Conservation (phyloP, 805 yeast species). For the Martiniozyma abietophila region DNA sequence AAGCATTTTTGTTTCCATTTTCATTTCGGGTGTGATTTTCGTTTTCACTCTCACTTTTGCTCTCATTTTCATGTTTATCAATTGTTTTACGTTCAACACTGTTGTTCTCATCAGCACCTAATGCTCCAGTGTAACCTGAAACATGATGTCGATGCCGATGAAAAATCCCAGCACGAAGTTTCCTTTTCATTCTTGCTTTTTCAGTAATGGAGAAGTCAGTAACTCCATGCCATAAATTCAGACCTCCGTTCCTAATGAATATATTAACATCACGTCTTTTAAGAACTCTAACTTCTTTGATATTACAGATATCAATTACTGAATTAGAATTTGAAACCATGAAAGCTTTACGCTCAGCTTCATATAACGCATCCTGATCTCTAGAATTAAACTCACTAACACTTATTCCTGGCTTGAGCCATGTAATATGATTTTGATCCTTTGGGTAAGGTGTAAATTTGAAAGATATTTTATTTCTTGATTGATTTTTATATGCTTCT, state of each 20-base stretch:
- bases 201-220: constrained; percentile 2
- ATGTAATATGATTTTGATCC: constrained; percentile 44
- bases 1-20: too few relatives aligned
- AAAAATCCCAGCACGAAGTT: neutral
- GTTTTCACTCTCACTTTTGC: too few relatives aligned
- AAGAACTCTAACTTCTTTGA: constrained; percentile 33
- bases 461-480: constrained; percentile 27
- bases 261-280: constrained; percentile 17
- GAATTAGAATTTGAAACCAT: constrained; percentile 51
- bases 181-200: neutral
- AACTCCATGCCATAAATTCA: constrained; percentile 22
- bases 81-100: too few relatives aligned
- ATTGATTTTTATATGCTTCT: constrained; percentile 6
- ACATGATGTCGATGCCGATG: too few relatives aligned
- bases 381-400: constrained; percentile 33
- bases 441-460: constrained; percentile 47
- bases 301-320: constrained; percentile 48
- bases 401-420: constrained; percentile 41
- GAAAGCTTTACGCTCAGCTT: constrained; percentile 51
- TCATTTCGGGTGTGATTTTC: too few relatives aligned
- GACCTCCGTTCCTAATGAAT: constrained; percentile 23
- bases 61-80: constrained; percentile 1
- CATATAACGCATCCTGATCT: constrained; percentile 55
- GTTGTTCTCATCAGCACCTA: too few relatives aligned
- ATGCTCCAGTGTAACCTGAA: too few relatives aligned